phyloP scores from a whole-genome alignment of 2,329 filamentous ascomycete species.

The Aspergillus phoenicis region DNA sequence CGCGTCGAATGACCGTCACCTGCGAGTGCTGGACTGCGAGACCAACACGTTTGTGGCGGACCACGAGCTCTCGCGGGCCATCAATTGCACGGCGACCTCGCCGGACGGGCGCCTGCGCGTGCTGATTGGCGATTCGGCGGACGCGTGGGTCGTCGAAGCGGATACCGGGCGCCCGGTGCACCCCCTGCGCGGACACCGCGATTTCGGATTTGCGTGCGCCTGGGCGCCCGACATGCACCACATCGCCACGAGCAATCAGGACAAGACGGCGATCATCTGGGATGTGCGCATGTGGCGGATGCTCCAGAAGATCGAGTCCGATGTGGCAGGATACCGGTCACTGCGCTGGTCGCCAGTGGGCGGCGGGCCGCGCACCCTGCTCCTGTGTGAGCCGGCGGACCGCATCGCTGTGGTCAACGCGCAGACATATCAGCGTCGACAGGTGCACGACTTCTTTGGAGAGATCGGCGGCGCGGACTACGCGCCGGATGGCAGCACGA shows the following conservation, averaged over 20 bases:
- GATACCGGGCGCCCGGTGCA: constrained; percentile 46
- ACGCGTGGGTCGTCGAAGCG: constrained; percentile 47
- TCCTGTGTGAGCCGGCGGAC: constrained; percentile 49
- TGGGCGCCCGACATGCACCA: constrained; percentile 53
- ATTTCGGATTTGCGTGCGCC: constrained; percentile 50
- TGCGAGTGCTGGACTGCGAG: constrained; percentile 58
- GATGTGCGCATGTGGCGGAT: constrained; percentile 47
- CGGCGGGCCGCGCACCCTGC: constrained; percentile 45
- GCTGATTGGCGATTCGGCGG: constrained; percentile 47
- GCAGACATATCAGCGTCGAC: constrained; percentile 44
- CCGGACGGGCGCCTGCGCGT: constrained; percentile 48
- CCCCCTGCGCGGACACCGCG: constrained; percentile 43
- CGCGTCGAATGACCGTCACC: constrained; percentile 59
- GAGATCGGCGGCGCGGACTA: constrained; percentile 49
- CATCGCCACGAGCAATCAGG: constrained; percentile 50
- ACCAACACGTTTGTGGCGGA: constrained; percentile 45
- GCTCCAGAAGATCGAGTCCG: constrained; percentile 45
- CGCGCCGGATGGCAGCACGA: constrained; percentile 42
- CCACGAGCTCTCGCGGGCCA: constrained; percentile 42
- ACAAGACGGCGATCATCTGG: constrained; percentile 51
- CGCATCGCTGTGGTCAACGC: constrained; percentile 50
- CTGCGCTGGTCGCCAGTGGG: constrained; percentile 49
- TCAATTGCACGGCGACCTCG: constrained; percentile 51
- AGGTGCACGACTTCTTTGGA: constrained; percentile 51
- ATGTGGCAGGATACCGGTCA: constrained; percentile 49